A percentile compares a stretch with the other conserved stretches of the same genome.
phyloP scores from a whole-genome alignment of 75 land plant genomes.

The Pseudotsuga menziesii region DNA sequence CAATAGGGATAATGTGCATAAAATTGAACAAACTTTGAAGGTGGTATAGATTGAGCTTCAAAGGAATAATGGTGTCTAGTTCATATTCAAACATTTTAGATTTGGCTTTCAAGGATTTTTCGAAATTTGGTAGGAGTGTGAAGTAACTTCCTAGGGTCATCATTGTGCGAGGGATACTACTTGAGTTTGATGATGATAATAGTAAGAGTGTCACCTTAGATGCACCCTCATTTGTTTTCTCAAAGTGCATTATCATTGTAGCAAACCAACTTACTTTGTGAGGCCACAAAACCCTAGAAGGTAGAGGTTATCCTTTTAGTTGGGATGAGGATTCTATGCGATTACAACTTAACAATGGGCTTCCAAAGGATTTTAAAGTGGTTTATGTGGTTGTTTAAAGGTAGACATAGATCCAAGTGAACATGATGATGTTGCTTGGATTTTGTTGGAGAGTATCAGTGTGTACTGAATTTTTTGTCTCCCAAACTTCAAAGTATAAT shows the following conservation, averaged over 20 bases:
- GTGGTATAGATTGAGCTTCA: too few species aligned
- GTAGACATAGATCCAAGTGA: constrained; percentile 63
- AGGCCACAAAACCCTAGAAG: constrained; percentile 31
- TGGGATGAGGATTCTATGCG: constrained; percentile 65
- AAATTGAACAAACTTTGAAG: too few species aligned
- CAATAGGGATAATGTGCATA: too few species aligned
- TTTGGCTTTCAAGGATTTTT: constrained; percentile 31
- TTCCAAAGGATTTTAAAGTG: constrained; percentile 55
- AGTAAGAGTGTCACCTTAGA: constrained; percentile 27
- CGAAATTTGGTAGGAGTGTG: constrained; percentile 16
- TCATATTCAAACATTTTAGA: constrained; percentile 53
- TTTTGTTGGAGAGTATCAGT: constrained; percentile 45
- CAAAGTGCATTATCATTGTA: constrained; percentile 58
- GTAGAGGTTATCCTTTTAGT: constrained; percentile 46
- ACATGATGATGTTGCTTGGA: constrained; percentile 72
- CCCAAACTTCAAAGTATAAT: constrained; percentile 49
- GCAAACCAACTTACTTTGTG: constrained; percentile 69
- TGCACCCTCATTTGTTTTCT: constrained; percentile 25
- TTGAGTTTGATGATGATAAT: constrained; percentile 32
- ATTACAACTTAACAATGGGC: constrained; percentile 65
- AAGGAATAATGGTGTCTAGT: constrained; percentile 40
- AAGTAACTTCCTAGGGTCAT: constrained; percentile 45
- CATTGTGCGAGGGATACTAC: constrained; percentile 50
- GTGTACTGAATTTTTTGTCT: constrained; percentile 37
- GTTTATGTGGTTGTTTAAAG: constrained; percentile 74